phyloP scores from a whole-genome alignment of 192 early-diverging fungal genomes.

The Rhizoclosmatium sp. region DNA sequence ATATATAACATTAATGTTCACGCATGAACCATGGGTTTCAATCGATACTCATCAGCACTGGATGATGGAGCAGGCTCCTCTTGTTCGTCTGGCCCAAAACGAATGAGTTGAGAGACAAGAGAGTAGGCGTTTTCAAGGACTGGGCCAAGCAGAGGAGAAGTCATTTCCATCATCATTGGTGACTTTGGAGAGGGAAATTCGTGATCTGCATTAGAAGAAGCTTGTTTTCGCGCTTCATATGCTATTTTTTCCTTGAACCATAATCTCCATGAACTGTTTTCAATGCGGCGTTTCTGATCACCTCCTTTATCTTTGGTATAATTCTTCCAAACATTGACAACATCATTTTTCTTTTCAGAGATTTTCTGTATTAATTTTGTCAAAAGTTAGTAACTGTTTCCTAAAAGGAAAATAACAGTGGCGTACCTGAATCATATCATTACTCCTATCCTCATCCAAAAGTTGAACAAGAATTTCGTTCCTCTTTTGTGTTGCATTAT shows the following conservation, averaged over 20 bases:
- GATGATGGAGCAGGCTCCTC: no score
- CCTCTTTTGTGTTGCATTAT: slow-evolving; percentile 36
- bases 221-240: slow-evolving; percentile 18
- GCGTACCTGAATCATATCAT: slow-evolving; percentile 49
- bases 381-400: background rate
- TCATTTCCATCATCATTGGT: background rate
- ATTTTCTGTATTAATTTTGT: slow-evolving; percentile 34
- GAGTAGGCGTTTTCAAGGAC: background rate
- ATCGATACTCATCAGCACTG: background rate
- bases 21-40: background rate
- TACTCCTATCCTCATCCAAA: slow-evolving; percentile 39
- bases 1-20: no score
- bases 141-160: slow-evolving; percentile 5
- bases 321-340: slow-evolving; percentile 58
- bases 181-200: background rate
- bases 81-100: no score
- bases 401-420: background rate
- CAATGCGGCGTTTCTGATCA: slow-evolving; percentile 46
- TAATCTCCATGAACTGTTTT: slow-evolving; percentile 55
- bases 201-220: background rate
- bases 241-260: slow-evolving; percentile 59
- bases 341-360: slow-evolving; percentile 48
- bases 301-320: slow-evolving; percentile 48
- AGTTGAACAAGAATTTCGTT: slow-evolving; percentile 50
- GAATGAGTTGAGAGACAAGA: background rate